phyloP scores from a whole-genome alignment of 345 rosid genomes.

The Triadica sebifera region DNA sequence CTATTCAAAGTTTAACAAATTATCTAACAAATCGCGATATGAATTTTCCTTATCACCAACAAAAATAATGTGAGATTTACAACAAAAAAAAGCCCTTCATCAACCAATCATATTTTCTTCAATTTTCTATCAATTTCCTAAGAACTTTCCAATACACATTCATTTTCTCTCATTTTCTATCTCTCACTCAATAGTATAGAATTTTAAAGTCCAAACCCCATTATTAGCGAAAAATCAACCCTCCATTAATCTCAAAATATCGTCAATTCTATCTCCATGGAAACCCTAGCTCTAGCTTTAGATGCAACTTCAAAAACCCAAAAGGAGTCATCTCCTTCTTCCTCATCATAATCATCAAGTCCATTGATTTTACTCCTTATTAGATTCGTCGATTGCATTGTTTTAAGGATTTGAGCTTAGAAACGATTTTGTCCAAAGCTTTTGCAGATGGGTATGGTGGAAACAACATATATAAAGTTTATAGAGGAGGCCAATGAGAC shows the following conservation, averaged over 20 bases:
- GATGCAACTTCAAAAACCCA: slow-evolving; percentile 74
- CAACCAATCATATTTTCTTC: no score
- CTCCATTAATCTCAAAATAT: slow-evolving; percentile 81
- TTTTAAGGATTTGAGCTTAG: slow-evolving; percentile 54
- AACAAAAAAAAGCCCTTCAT: no score
- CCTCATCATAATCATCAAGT: slow-evolving; percentile 37
- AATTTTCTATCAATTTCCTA: no score
- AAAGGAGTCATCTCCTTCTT: slow-evolving; percentile 28
- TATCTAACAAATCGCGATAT: no score
- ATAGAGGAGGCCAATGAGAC: no score
- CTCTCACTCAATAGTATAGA: slow-evolving; percentile 57
- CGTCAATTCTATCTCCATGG: slow-evolving; percentile 73
- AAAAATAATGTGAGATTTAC: no score
- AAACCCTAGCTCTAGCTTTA: slow-evolving; percentile 67
- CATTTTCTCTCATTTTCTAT: no score
- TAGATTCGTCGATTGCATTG: no score
- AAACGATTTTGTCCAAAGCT: slow-evolving; percentile 39
- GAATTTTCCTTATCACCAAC: no score
- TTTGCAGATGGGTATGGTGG: not conserved
- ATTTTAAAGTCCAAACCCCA: slow-evolving; percentile 92
- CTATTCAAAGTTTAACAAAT: no score
- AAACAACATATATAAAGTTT: no score
- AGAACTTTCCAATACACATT: no score
- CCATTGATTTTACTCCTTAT: slow-evolving; percentile 27
- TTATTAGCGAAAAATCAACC: slow-evolving; percentile 67